These are phyloP conservation scores for Calonectria hongkongensis DNA, from an alignment of 2,329 filamentous ascomycete genomes.

Conservation along the genomic window DNA sequence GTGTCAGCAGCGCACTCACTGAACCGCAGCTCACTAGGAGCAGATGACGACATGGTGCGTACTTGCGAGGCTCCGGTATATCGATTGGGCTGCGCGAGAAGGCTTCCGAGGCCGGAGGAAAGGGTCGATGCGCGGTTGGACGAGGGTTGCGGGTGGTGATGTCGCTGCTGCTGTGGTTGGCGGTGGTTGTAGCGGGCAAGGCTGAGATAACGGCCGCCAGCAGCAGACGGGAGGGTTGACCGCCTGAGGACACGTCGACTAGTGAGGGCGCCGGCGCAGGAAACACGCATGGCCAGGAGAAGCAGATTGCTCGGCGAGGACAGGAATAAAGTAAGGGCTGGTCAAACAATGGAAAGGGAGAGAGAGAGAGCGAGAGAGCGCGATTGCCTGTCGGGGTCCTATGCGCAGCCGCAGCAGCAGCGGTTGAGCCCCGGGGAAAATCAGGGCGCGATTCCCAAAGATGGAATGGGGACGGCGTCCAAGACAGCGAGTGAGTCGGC, in stretches of 20 bases:
- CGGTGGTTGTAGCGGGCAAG: constrained; percentile 3
- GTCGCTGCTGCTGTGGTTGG: no score
- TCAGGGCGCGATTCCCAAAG: constrained; percentile 8
- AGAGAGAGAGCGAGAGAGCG: neutral
- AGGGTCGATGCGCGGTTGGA: neutral
- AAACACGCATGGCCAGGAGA: constrained; percentile 11
- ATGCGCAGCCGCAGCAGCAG: no score
- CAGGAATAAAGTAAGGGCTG: neutral
- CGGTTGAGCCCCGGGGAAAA: neutral
- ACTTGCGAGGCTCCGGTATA: neutral
- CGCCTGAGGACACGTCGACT: constrained; percentile 28
- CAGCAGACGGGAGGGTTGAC: neutral
- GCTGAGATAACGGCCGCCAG: constrained; percentile 5
- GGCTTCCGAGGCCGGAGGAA: neutral
- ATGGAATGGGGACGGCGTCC: neutral
- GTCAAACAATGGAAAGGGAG: constrained; percentile 20
- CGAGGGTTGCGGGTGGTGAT: neutral
- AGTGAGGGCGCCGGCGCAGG: neutral
- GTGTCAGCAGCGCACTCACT: constrained; percentile 53
- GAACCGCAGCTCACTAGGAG: constrained; percentile 56
- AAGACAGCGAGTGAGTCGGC: constrained; percentile 8
- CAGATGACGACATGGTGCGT: constrained; percentile 46
- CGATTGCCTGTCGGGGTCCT: neutral
- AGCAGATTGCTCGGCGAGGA: neutral
- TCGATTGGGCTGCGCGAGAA: neutral